Base-by-base conservation (phyloP, 441 rosid genomes). In the Erodium moschatum region DNA sequence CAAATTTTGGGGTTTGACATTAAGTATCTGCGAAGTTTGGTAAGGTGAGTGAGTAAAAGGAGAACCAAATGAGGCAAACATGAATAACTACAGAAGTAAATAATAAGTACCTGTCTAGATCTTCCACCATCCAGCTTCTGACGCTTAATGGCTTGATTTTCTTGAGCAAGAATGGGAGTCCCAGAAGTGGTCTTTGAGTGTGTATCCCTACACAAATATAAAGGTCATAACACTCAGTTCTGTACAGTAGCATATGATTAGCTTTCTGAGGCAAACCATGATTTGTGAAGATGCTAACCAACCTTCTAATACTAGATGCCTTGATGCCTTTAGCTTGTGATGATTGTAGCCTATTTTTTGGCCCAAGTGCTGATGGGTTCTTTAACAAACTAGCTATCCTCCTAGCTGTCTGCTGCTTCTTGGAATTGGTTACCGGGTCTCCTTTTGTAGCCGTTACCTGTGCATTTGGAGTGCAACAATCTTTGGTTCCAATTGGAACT, bases 51-150 rank as follows among this genome's bases (percentile, higher is more conserved):
- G 40, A 35, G 40, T 5, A 35, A 35, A 5, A 35, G 9, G 40
- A 35, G 40, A 35, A 42, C 56, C 20, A 46, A 48, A 65, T 7
- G 29, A 48, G 13, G 29, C 31, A 60, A 60, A 60, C 64, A 5
- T 5, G 9, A 5, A 35, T 5, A 7, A 5, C 0, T 35, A 35
- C 1, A 29, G 40, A 35, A 35, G 40, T 35, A 35, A 0, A 35
- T 35, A 6, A 35, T 5, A 5, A 35, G 40, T 72, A 94, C 99
- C 91, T 86, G 91, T 90, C 96, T 90, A 31, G 96, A 81, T 70
- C 65, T 85, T 72, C 97, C 99, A 68, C 82, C 97, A 5, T 91
- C 99, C 63, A 94, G 86, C 89, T 91, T 94, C 85, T 94, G 97
- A 71, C 89, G 81, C 79, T 91, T 94, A 69, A 94, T 84, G 24